A percentile compares a stretch with the other conserved stretches of the same genome.
Evolutionary conservation across 169 alveolate genomes (phyloP).

Genomic region (Cryptosporidium parvum): DNA sequence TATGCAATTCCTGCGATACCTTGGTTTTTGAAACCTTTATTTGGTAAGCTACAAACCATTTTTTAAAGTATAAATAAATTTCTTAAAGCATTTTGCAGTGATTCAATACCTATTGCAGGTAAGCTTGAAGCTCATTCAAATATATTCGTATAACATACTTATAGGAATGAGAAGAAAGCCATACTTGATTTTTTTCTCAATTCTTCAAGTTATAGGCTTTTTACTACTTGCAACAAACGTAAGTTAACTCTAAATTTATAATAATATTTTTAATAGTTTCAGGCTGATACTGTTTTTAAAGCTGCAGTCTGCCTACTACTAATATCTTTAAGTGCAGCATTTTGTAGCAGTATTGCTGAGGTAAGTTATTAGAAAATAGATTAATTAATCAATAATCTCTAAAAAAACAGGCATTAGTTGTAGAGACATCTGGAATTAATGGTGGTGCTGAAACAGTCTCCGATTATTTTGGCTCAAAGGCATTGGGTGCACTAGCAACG

Average conservation of each 20-base stretch:
- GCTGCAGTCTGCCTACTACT: conserved; percentile 77
- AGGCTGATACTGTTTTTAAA: conserved; percentile 75
- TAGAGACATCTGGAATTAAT: conserved; percentile 68
- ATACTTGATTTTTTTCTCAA: conserved; percentile 83
- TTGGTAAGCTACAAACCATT: conserved; percentile 2
- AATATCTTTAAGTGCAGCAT: conserved; percentile 83
- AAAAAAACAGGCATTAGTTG: conserved; percentile 68
- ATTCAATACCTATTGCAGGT: conserved; percentile 80
- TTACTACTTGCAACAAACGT: conserved; percentile 82
- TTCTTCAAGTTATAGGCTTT: conserved; percentile 84
- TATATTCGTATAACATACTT: not conserved
- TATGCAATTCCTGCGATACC: conserved; percentile 89
- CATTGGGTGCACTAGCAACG: conserved; percentile 90
- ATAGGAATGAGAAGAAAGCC: conserved; percentile 88
- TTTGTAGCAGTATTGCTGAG: conserved; percentile 91
- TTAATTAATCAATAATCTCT: not conserved
- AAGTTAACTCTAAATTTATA: not conserved
- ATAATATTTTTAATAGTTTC: conserved; percentile 41
- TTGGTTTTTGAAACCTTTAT: conserved; percentile 82
- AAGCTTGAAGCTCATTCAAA: not conserved
- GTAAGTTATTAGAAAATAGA: conserved; percentile 72
- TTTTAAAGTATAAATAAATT: not conserved
- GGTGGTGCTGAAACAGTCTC: conserved; percentile 87
- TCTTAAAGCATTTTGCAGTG: conserved; percentile 83
- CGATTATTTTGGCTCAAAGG: conserved; percentile 91